A percentile compares a stretch with the other conserved stretches of the same genome.
phyloP scores from a whole-genome alignment of 176 grass and related monocot species.

The Oryza glumipatula region DNA sequence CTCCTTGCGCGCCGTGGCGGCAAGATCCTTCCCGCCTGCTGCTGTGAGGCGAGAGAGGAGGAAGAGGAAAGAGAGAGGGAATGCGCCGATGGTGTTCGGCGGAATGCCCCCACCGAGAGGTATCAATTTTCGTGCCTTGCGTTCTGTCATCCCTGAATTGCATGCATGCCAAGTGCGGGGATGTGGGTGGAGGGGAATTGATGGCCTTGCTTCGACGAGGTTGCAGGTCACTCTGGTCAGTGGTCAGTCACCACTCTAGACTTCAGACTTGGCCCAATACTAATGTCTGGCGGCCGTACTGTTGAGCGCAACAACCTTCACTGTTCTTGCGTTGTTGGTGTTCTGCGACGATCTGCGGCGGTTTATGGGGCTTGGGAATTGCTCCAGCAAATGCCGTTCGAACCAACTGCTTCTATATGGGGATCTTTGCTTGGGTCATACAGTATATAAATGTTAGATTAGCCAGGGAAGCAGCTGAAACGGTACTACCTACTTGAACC shows the following conservation, averaged over 20 bases:
- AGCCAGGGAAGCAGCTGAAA: constrained; percentile 6
- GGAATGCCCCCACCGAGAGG: constrained; percentile 37
- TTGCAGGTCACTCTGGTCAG: neutral
- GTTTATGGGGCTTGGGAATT: constrained; percentile 49
- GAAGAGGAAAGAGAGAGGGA: no score
- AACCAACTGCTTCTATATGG: constrained; percentile 45
- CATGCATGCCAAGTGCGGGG: neutral
- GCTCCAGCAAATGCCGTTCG: constrained; percentile 40
- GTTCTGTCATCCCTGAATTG: neutral
- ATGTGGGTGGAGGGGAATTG: neutral
- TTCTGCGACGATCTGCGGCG: constrained; percentile 48
- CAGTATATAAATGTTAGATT: constrained; percentile 18
- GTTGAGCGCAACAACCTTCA: constrained; percentile 51
- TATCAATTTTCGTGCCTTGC: neutral
- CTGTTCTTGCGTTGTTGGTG: constrained; percentile 61
- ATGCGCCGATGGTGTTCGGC: constrained; percentile 30
- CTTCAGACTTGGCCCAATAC: neutral
- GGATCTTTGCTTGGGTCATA: constrained; percentile 39
- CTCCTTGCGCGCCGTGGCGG: no score
- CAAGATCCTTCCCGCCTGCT: no score
- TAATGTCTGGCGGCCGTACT: constrained; percentile 35
- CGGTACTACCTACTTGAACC: constrained; percentile 42
- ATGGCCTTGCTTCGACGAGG: neutral
- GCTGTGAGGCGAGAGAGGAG: no score
- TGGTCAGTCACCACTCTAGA: constrained; percentile 27